These are phyloP conservation scores for Boletus tylopilopsis DNA, from an alignment of 768 basidiomycete species.

Conservation along the genomic window DNA sequence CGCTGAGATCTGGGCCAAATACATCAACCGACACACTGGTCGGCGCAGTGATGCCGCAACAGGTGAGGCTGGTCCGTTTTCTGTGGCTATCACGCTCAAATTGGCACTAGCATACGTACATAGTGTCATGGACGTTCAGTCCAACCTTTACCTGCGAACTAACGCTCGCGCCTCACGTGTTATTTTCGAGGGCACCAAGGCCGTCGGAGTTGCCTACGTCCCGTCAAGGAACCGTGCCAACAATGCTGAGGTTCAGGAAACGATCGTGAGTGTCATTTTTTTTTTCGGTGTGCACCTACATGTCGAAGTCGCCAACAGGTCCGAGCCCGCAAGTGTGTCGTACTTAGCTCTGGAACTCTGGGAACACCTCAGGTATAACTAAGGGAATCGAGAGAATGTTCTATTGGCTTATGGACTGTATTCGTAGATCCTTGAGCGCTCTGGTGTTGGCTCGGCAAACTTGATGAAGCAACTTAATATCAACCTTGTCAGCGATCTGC, in stretches of 20 bases:
- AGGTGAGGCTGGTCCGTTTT: conserved; percentile 32
- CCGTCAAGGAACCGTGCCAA: conserved; percentile 57
- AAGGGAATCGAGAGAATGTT: background rate
- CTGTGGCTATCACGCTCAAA: background rate
- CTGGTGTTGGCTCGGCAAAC: conserved; percentile 57
- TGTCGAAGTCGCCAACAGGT: conserved; percentile 25
- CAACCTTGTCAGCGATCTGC: no score
- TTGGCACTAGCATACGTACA: conserved; percentile 53
- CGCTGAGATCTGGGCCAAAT: conserved; percentile 74
- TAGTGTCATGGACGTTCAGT: conserved; percentile 66
- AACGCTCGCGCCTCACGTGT: conserved; percentile 67
- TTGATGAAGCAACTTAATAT: conserved; percentile 50
- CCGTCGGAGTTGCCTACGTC: conserved; percentile 69
- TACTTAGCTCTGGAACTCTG: conserved; percentile 62
- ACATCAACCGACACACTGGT: conserved; percentile 71
- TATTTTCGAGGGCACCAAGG: conserved; percentile 69
- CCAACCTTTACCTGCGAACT: conserved; percentile 61
- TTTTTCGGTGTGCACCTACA: background rate
- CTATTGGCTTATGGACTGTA: background rate
- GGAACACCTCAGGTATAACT: conserved; percentile 52
- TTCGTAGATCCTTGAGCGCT: conserved; percentile 60
- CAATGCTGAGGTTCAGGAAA: conserved; percentile 50
- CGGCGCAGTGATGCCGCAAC: conserved; percentile 70
- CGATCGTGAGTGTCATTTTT: conserved; percentile 37
- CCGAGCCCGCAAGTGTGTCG: conserved; percentile 62